Evolutionary conservation across 768 basidiomycete species (phyloP).

Genomic region (Lyophyllum decastes): DNA sequence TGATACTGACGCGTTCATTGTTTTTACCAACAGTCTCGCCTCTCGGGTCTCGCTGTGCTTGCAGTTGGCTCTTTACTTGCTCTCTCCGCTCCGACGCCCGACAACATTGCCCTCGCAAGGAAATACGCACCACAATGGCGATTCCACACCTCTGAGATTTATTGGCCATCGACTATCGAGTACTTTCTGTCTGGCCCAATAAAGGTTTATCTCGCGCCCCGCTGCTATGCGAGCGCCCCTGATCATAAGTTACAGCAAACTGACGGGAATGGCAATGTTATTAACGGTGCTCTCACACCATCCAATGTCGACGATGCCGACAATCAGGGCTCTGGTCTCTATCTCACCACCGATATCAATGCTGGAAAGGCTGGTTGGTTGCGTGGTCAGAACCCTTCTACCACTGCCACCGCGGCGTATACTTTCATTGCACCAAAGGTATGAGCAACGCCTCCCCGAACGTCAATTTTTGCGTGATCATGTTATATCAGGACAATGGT

Average conservation of each 20-base stretch:
- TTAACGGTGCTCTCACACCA: constrained; percentile 7
- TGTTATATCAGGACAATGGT: constrained; percentile 10
- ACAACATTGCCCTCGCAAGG: constrained; percentile 15
- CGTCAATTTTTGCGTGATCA: not conserved
- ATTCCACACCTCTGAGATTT: constrained; percentile 16
- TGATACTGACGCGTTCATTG: not conserved
- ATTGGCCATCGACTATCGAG: constrained; percentile 19
- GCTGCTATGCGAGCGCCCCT: not conserved
- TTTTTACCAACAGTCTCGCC: not conserved
- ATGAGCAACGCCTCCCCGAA: not conserved
- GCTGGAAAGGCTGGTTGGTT: constrained; percentile 16
- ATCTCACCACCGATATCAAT: constrained; percentile 13
- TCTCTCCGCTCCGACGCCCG: constrained; percentile 12
- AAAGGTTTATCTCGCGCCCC: constrained; percentile 9
- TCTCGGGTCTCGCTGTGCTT: constrained; percentile 7
- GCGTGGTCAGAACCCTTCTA: constrained; percentile 20
- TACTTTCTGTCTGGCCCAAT: constrained; percentile 16
- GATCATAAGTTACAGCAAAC: constrained; percentile 4
- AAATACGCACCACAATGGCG: constrained; percentile 20
- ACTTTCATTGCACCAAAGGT: constrained; percentile 20
- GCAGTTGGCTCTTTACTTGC: constrained; percentile 5
- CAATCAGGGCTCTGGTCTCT: constrained; percentile 12
- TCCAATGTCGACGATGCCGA: constrained; percentile 10
- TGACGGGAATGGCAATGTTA: constrained; percentile 13
- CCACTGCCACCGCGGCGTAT: constrained; percentile 10